These are phyloP conservation scores for Dalbergia cultrata DNA, from an alignment of 306 rosid species.

Conservation along the genomic window DNA sequence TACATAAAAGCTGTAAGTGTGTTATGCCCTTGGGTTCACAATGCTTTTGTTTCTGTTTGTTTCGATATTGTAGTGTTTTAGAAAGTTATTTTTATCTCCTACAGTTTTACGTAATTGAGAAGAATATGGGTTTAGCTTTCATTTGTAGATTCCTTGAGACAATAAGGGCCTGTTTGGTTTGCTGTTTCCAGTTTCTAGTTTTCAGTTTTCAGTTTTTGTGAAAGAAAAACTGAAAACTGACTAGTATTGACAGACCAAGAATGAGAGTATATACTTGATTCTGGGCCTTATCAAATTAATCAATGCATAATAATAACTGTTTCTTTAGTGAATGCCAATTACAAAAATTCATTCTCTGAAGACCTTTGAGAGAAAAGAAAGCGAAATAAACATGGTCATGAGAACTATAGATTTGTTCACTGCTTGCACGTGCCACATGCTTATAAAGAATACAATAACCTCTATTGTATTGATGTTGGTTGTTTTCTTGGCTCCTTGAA, in stretches of 20 bases:
- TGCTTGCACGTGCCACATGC: background rate
- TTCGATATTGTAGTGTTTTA: slow-evolving; percentile 34
- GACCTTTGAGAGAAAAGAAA: slow-evolving; percentile 6
- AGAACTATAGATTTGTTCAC: background rate
- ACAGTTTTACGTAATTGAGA: slow-evolving; percentile 16
- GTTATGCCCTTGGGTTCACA: slow-evolving; percentile 23
- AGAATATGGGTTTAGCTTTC: slow-evolving; percentile 27
- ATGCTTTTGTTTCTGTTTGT: slow-evolving; percentile 30
- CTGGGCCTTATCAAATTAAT: slow-evolving; percentile 9
- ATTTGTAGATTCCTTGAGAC: slow-evolving; percentile 8
- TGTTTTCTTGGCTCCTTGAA: background rate
- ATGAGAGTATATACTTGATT: slow-evolving; percentile 9
- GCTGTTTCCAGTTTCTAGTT: too few species aligned
- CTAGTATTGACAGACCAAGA: slow-evolving; percentile 5
- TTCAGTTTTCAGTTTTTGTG: background rate
- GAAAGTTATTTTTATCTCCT: slow-evolving; percentile 17
- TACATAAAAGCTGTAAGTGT: slow-evolving; percentile 54
- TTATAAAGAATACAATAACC: slow-evolving; percentile 28
- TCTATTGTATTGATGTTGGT: background rate
- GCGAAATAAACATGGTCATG: slow-evolving; percentile 5
- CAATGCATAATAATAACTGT: background rate
- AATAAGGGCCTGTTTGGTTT: too few species aligned
- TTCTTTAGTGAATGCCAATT: background rate
- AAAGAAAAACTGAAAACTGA: too few species aligned
- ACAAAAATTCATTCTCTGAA: slow-evolving; percentile 4